Base-by-base conservation (phyloP, 164 flowering plant species). In the Vitis labrusca region DNA sequence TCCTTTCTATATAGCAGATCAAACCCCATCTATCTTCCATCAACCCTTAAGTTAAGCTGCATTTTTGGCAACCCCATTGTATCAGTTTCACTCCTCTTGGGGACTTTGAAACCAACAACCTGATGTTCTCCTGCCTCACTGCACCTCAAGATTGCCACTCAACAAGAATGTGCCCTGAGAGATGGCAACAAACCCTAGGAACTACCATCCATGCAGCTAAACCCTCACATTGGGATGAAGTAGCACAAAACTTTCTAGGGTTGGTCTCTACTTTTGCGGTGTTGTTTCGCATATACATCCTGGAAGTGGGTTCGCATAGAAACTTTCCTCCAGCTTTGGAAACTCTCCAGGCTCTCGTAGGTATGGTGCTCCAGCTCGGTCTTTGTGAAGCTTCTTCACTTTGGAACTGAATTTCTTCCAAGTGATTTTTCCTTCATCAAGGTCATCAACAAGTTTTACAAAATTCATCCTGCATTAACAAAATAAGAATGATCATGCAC, bases 251-350 rank as follows among this genome's bases (percentile, higher is more conserved):
- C 23, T 16, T 53, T 16, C 51, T 1, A 44, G 16, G 44, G 5
- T 37, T 60, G 57, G 8, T 29, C 14, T 59, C 70, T 82, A 73
- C 66, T 67, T 75, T 63, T 69, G 67, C 13, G 5, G 55, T 57
- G 64, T 56, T 69, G 55, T 80, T 78, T 91, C 97, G 65, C 99
- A 96, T 47, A 96, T 88, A 71, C 99, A 96, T 62, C 97, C 99
- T 9, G 99, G 99, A 48, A 87, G 81, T 8, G 99, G 97, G 73
- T 96, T 96, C 29, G 98, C 97, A 67, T 89, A 93, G 75, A 96
- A 96, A 67, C 97, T 93, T 75, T 96, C 99, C 81, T 96, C 99
- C 63, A 93, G 77, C 80, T 92, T 96, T 8, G 99, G 98, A 68
- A 92, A 87, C 73, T 96, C 99, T 59, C 99, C 97, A 14, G 93